A percentile compares a stretch with the other conserved stretches of the same genome.
Conservation (phyloP, 805 yeast genomes). For the Wickerhamiella siamensis region DNA sequence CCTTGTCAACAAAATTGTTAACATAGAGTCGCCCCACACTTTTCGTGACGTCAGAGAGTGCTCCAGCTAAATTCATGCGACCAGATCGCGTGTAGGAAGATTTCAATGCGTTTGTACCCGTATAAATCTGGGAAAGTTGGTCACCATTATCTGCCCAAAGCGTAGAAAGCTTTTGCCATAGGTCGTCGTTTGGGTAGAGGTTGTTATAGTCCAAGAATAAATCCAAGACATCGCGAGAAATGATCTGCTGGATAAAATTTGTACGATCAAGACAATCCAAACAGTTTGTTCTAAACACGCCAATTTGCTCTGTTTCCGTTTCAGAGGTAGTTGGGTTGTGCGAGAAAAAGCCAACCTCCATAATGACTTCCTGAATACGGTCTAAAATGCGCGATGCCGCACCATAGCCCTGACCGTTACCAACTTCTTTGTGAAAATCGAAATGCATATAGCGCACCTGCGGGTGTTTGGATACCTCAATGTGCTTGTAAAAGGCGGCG, state of each 20-base stretch:
- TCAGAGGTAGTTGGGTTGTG: constrained; percentile 43
- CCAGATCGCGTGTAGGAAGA: constrained; percentile 91
- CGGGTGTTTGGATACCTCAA: constrained; percentile 20
- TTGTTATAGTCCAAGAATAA: constrained; percentile 33
- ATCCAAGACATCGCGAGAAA: constrained; percentile 55
- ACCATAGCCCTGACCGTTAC: constrained; percentile 68
- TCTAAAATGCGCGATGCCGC: constrained; percentile 62
- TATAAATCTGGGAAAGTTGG: constrained; percentile 85
- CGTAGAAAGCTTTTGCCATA: constrained; percentile 62
- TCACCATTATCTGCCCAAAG: constrained; percentile 99
- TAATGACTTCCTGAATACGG: constrained; percentile 46
- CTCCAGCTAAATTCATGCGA: constrained; percentile 93
- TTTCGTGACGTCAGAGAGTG: constrained; percentile 91
- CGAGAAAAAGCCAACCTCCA: constrained; percentile 70
- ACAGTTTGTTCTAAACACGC: constrained; percentile 87
- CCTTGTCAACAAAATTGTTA: constrained; percentile 87
- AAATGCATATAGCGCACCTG: constrained; percentile 56
- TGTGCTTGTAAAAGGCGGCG: constrained; percentile 48
- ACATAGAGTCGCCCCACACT: constrained; percentile 90
- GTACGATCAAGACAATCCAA: constrained; percentile 92
- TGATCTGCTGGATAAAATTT: constrained; percentile 62
- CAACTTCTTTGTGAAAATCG: constrained; percentile 88
- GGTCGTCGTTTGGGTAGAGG: constrained; percentile 33
- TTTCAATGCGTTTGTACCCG: constrained; percentile 94
- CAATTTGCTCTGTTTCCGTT: constrained; percentile 62